Evolutionary conservation across 305 asterid genomes (phyloP), one percentile per base, ranked within the genome.

Genomic region (Fraxinus velutina): DNA sequence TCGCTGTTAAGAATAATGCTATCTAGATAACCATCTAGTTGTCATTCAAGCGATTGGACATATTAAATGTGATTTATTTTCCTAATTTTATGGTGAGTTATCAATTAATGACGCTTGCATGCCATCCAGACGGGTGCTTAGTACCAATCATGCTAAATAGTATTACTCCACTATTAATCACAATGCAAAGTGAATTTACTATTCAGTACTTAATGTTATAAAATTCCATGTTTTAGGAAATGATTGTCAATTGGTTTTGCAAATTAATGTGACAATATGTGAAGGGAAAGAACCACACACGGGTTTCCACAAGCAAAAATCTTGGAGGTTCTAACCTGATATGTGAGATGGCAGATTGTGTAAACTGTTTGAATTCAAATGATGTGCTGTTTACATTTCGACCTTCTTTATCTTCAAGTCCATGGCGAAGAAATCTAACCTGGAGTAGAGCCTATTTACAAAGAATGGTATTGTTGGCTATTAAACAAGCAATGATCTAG

Each of bases 361-460:
- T 13, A 36, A 83, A 30, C 79, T 88, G 83, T 27, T 78, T 86
- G n/a, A 87, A 47, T 79, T 85, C 85, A 17, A 84, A 77, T 10
- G 89, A 73, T 5, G 83, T 71, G 73, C 71, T 66, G 74, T 81
- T 88, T 3, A 86, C 52, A 34, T 60, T 82, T 30, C 84, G 86
- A 24, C 33, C 83, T 57, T 86, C 91, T 80, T 85, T 86, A 62
- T 78, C 79, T 83, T 91, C 95, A 36, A 90, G 70, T 82, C 90
- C 91, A 76, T 89, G 90, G 44, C 92, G 93, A 24, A 95, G 79
- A 78, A 92, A 27, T 27, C 30, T 27, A 27, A 27, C 30, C 30
- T 91, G 90, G 78, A 95, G 95, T 90, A 89, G 36, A 13, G 98
- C 95, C 98, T 94, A 76, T 52, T 62, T 22, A 64, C 2, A 71